Conservation (phyloP, 768 basidiomycete genomes). For the Boletus sp. region DNA sequence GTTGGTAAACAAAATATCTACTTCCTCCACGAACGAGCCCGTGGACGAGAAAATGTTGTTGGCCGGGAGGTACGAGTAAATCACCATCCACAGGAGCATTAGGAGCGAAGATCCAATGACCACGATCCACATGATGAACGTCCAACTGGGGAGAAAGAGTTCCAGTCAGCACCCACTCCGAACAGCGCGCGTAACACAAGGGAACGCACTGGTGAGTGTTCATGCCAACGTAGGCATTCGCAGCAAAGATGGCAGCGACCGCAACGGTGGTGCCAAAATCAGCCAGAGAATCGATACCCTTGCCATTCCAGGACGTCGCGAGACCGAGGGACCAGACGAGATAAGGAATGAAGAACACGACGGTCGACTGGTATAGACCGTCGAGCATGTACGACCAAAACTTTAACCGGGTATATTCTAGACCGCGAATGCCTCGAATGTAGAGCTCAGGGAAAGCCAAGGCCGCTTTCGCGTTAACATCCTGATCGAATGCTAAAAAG, state of each 20-base stretch:
- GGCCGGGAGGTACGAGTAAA: conserved; percentile 81
- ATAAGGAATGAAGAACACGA: conserved; percentile 87
- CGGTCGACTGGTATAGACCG: conserved; percentile 88
- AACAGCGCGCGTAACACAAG: conserved; percentile 10
- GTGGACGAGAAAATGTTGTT: conserved; percentile 72
- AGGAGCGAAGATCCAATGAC: conserved; percentile 77
- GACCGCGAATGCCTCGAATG: no score
- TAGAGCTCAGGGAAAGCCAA: no score
- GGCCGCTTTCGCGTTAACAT: no score
- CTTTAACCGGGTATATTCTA: conserved; percentile 88
- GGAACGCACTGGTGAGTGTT: conserved; percentile 83
- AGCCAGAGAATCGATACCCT: conserved; percentile 70
- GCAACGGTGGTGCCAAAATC: conserved; percentile 94
- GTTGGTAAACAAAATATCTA: conserved; percentile 69
- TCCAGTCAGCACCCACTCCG: neutral
- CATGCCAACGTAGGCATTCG: conserved; percentile 87
- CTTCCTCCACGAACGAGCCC: conserved; percentile 70
- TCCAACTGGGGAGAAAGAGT: conserved; percentile 57
- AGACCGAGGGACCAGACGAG: conserved; percentile 65
- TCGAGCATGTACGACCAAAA: conserved; percentile 97
- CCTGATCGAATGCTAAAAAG: no score
- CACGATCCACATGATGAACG: conserved; percentile 81
- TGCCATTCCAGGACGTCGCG: conserved; percentile 74
- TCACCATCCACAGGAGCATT: conserved; percentile 83
- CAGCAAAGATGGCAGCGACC: conserved; percentile 82